Evolutionary conservation across 768 basidiomycete species (phyloP), one percentile per base, ranked within the genome.

Genomic region (Melanogaster broomeanus): DNA sequence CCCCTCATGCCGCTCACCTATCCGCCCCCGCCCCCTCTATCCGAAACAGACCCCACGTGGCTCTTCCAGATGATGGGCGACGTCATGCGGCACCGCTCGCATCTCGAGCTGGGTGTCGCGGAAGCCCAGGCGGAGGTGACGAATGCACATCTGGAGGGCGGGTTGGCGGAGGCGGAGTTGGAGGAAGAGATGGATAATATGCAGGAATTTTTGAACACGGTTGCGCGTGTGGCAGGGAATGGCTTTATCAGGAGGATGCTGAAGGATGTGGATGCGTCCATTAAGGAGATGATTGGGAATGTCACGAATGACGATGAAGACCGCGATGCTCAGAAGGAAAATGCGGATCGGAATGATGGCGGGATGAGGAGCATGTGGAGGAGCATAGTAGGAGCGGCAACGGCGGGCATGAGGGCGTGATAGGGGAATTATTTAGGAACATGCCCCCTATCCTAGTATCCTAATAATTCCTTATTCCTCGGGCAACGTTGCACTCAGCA

Each of bases 231-330:
- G n/a, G 69, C 67, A 0, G 67, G 67, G 27, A 30, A 10, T 1
- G 64, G 63, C 7, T 65, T 69, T 40, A 63, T 71, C 21, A 53
- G 61, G 34, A 62, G 61, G 37, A 48, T 67, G 53, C 31, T 68
- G 40, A 51, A 52, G 44, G 54, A 59, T 12, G 64, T 61, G 28
- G 49, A 39, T 2, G 40, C 40, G 11, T 57, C 53, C 30, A 31
- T 63, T 35, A 42, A 52, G n/a, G 38, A 12, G 13, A 64, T 58
- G 56, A 56, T 54, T 6, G 52, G 19, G 12, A 42, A 57, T 3
- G 48, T 40, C 15, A 15, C 28, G 19, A 37, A 41, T n/a, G 9
- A 7, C 18, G 44, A 52, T 22, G 48, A 46, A 3, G 37, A 34
- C 6, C 37, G n/a, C 4, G 53, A 35, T 16, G 30, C 15, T 6